Evolutionary conservation across 2,329 filamentous ascomycete genomes (phyloP).

Genomic region (Endocalyx cinctus): DNA sequence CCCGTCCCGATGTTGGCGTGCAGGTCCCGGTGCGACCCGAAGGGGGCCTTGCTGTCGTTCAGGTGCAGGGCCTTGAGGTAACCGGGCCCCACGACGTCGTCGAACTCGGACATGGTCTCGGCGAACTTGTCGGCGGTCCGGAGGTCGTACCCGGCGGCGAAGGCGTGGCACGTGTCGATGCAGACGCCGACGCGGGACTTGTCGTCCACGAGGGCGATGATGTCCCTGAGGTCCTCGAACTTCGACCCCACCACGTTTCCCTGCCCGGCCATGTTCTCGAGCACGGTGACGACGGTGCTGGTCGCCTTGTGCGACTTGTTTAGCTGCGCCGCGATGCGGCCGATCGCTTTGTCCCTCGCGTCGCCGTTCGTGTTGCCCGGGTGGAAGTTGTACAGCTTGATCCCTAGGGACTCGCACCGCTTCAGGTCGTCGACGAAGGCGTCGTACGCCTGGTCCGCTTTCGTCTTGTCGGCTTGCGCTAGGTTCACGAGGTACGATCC

Average conservation of each 20-base stretch:
- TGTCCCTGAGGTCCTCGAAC: slow-evolving; percentile 81
- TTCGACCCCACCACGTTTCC: slow-evolving; percentile 83
- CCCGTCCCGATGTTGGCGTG: slow-evolving; percentile 97
- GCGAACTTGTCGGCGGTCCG: slow-evolving; percentile 69
- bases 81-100: slow-evolving; percentile 67
- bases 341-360: slow-evolving; percentile 64
- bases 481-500: slow-evolving; percentile 97
- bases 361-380: slow-evolving; percentile 76
- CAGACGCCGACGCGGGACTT: slow-evolving; percentile 87
- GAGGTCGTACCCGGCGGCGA: slow-evolving; percentile 90
- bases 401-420: slow-evolving; percentile 80
- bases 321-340: slow-evolving; percentile 73
- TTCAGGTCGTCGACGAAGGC: slow-evolving; percentile 84
- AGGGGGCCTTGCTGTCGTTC: slow-evolving; percentile 92
- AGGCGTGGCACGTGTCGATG: slow-evolving; percentile 94
- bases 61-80: slow-evolving; percentile 86
- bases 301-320: slow-evolving; percentile 79
- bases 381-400: slow-evolving; percentile 96
- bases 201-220: slow-evolving; percentile 75
- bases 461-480: slow-evolving; percentile 73
- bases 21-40: slow-evolving; percentile 76
- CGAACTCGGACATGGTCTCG: slow-evolving; percentile 70
- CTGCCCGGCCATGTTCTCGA: slow-evolving; percentile 93
- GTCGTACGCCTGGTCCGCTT: slow-evolving; percentile 79
- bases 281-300: slow-evolving; percentile 69